Conservation (phyloP, 176 grass and related monocot species). For the Chloris gayana region DNA sequence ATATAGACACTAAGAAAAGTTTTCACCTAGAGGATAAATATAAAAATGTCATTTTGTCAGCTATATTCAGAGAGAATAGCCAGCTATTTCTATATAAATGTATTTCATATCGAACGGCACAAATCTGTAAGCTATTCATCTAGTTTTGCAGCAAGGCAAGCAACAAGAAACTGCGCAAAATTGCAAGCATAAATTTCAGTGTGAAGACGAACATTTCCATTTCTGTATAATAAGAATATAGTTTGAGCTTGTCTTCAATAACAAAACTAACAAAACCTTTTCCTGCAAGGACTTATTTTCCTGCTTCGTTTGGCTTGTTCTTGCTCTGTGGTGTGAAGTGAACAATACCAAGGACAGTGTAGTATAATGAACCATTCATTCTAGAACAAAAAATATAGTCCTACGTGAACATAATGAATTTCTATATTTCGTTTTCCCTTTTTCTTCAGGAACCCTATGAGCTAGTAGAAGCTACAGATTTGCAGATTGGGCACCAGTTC, state of each 20-base stretch:
- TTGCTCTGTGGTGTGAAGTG: not conserved
- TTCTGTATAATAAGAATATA: not conserved
- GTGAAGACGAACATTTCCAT: not conserved
- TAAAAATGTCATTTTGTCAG: too few relatives aligned
- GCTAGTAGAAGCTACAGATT: constrained; percentile 43
- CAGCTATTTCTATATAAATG: not conserved
- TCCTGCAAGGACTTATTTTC: constrained; percentile 27
- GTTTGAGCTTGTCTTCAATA: not conserved
- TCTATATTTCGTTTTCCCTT: not conserved
- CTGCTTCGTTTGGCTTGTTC: constrained; percentile 7
- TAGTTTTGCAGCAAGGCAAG: not conserved
- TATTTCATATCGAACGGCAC: not conserved
- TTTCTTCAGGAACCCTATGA: constrained; percentile 4
- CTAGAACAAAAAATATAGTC: constrained; percentile 10
- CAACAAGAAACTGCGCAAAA: not conserved
- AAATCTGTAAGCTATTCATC: not conserved
- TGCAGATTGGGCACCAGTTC: constrained; percentile 94
- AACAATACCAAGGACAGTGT: not conserved
- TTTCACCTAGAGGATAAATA: too few relatives aligned
- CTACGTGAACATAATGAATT: not conserved
- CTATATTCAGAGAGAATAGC: not conserved
- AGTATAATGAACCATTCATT: constrained; percentile 17
- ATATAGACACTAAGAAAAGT: too few relatives aligned
- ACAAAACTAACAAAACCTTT: constrained; percentile 15
- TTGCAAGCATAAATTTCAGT: not conserved